These are phyloP conservation scores for Ophiostoma pallidulum DNA, from an alignment of 2,329 filamentous ascomycete species.

Conservation along the genomic window DNA sequence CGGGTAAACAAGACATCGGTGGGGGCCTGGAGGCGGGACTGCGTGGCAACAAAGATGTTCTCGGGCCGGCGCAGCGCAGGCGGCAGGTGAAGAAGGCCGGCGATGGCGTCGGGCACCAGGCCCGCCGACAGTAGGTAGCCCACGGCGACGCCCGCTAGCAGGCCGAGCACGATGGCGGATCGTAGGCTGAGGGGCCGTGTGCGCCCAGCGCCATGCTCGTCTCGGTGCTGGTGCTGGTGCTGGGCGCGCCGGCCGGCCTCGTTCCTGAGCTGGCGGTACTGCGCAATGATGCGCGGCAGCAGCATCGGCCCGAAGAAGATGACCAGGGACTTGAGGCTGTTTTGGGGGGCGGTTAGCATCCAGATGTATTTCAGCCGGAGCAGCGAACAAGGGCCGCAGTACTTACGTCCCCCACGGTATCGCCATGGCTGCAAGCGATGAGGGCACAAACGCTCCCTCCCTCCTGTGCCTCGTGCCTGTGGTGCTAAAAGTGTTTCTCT, in stretches of 20 bases:
- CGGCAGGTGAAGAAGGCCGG: slow-evolving; percentile 44
- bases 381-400: too few species aligned
- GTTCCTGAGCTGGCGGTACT: slow-evolving; percentile 48
- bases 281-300: slow-evolving; percentile 54
- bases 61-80: slow-evolving; percentile 59
- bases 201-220: slow-evolving; percentile 37
- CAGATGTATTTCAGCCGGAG: too few species aligned
- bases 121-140: slow-evolving; percentile 11
- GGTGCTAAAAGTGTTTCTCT: not conserved
- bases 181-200: slow-evolving; percentile 37
- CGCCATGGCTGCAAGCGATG: slow-evolving; percentile 19
- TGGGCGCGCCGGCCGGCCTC: slow-evolving; percentile 32
- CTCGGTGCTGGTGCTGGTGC: slow-evolving; percentile 30
- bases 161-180: slow-evolving; percentile 51
- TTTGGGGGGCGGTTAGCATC: not conserved
- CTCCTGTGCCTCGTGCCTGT: not conserved
- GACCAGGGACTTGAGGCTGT: slow-evolving; percentile 44
- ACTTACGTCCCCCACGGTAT: slow-evolving; percentile 41
- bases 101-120: not conserved
- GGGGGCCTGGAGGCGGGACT: slow-evolving; percentile 77
- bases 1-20: slow-evolving; percentile 76
- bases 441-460: not conserved
- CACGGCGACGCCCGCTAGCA: slow-evolving; percentile 25
- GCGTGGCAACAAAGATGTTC: slow-evolving; percentile 71
- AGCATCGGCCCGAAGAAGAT: slow-evolving; percentile 63